phyloP scores from a whole-genome alignment of 129 eudicot genomes.

The Erigeron canadensis region DNA sequence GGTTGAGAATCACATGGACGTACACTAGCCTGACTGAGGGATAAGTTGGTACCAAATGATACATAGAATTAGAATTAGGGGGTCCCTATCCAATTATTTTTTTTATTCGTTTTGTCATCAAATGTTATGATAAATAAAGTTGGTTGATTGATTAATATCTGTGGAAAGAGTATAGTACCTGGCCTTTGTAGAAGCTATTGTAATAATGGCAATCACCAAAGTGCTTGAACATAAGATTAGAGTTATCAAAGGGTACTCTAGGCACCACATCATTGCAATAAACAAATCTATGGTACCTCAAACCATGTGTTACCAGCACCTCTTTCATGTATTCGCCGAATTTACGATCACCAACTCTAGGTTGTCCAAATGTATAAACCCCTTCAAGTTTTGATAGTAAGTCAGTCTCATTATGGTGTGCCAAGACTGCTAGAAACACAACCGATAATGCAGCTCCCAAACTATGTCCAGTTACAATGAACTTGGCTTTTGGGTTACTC shows the following conservation, averaged over 20 bases:
- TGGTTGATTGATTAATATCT: too few species aligned
- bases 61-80: too few species aligned
- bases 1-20: too few species aligned
- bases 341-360: conserved; percentile 62
- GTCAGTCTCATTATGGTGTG: conserved; percentile 34
- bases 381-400: conserved; percentile 50
- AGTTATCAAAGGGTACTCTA: conserved; percentile 57
- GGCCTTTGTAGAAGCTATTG: conserved; percentile 52
- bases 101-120: too few species aligned
- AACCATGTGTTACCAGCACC: conserved; percentile 26
- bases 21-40: too few species aligned
- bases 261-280: conserved; percentile 64
- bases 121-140: too few species aligned
- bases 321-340: conserved; percentile 53
- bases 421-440: conserved; percentile 52
- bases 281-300: conserved; percentile 53
- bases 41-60: too few species aligned
- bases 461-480: conserved; percentile 69
- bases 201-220: conserved; percentile 56
- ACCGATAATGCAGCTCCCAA: conserved; percentile 61
- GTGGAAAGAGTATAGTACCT: too few species aligned
- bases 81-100: too few species aligned
- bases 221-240: conserved; percentile 43
- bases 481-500: conserved; percentile 34
- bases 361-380: conserved; percentile 70